Evolutionary conservation across 805 yeast species (phyloP).

Genomic region (Candida corydali): DNA sequence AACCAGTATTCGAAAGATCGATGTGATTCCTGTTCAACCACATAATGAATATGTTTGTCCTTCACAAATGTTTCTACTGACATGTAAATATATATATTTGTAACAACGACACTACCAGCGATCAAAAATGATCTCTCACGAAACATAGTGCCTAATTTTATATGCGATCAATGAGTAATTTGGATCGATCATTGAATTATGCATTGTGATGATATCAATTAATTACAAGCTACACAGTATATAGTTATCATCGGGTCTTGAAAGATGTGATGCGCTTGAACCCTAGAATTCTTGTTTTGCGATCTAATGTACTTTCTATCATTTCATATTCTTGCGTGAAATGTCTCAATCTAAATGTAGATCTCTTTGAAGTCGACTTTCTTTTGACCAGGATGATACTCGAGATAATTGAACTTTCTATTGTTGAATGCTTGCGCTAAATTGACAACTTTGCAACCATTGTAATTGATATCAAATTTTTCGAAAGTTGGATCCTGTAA

Average conservation of each 20-base stretch:
- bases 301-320: no score
- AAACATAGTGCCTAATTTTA: slow-evolving; percentile 54
- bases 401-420: slow-evolving; percentile 58
- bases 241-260: no score
- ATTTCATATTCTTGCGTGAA: no score
- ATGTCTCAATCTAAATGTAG: slow-evolving; percentile 12
- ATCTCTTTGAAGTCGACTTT: slow-evolving; percentile 21
- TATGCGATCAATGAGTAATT: slow-evolving; percentile 69
- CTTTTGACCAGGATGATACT: slow-evolving; percentile 61
- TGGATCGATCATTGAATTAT: slow-evolving; percentile 29
- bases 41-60: slow-evolving; percentile 32
- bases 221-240: no score
- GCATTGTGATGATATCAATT: no score
- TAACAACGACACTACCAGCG: no score
- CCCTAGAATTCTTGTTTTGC: no score
- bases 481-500: slow-evolving; percentile 73
- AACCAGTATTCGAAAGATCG: slow-evolving; percentile 75
- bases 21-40: slow-evolving; percentile 32
- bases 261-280: no score
- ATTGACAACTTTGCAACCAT: slow-evolving; percentile 77
- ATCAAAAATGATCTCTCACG: no score
- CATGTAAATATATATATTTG: slow-evolving; percentile 13
- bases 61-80: slow-evolving; percentile 5
- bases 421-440: slow-evolving; percentile 51
- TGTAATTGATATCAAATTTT: slow-evolving; percentile 68